These are phyloP conservation scores for Pisolithus orientalis DNA, from an alignment of 768 basidiomycete genomes.

Conservation along the genomic window DNA sequence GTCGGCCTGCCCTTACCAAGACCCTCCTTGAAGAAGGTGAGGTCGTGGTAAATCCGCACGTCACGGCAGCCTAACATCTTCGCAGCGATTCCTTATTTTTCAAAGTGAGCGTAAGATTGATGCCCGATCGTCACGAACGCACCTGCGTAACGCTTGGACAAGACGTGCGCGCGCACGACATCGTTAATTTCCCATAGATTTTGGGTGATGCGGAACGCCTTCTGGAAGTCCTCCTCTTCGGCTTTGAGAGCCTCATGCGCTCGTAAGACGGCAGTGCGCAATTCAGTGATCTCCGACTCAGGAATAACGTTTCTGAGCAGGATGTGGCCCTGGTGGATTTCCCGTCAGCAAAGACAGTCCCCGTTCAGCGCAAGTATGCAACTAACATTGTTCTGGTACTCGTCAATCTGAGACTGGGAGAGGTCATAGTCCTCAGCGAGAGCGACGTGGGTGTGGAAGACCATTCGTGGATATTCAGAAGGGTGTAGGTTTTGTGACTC, in stretches of 20 bases:
- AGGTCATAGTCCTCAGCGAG: background rate
- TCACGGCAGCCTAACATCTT: slow-evolving; percentile 5
- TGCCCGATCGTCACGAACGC: background rate
- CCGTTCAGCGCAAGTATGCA: background rate
- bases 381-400: slow-evolving; percentile 1
- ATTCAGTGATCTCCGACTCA: background rate
- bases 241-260: slow-evolving; percentile 1
- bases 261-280: slow-evolving; percentile 1
- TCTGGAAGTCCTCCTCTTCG: slow-evolving; percentile 2
- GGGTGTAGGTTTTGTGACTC: background rate
- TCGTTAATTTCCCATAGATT: slow-evolving; percentile 6
- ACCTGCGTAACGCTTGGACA: slow-evolving; percentile 4
- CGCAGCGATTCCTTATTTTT: slow-evolving; percentile 2
- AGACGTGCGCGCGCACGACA: slow-evolving; percentile 3
- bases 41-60: slow-evolving; percentile 5
- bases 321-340: background rate
- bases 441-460: background rate
- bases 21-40: slow-evolving; percentile 6
- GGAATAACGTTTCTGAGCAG: background rate
- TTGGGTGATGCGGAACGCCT: slow-evolving; percentile 4
- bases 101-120: background rate
- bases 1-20: slow-evolving; percentile 1
- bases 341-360: background rate
- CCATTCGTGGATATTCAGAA: background rate
- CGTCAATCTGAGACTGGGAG: background rate